Base-by-base conservation (phyloP, 805 yeast genomes). In the Ogataea haglerorum region DNA sequence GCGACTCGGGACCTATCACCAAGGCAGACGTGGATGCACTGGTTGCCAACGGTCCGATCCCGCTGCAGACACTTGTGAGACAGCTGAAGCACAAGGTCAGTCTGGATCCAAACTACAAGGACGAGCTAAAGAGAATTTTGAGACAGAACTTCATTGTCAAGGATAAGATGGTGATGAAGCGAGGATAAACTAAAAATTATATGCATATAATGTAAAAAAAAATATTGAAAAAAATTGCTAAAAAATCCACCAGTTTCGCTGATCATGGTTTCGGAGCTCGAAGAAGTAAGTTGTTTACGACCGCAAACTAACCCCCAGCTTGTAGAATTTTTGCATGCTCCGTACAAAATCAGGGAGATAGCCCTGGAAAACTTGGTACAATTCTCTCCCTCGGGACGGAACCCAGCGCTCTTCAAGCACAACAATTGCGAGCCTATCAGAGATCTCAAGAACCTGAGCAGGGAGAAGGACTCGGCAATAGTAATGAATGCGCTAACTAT, bases 291-390 rank as follows among this genome's bases (percentile, higher is more conserved):
- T 54, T 19, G 12, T 13, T 7, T 12, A 4, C 3, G 6, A 16
- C 10, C 10, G n/a, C 23, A 9, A 10, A 10, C 54, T 30, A 41
- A 38, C 43, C 19, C 19, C 24, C 39, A 75, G 68, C 68, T 90
- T 31, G 95, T 88, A 16, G 78, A 73, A 34, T 89, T 90, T 57
- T 69, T 90, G 46, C 96, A 86, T 60, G 78, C 91, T 6, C 82
- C 85, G 56, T 81, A 85, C 2, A 82, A 83, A 9, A 85, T 88
- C 23, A 78, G 83, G 44, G 87, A 82, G 52, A 82, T 89, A 42
- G 97, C 97, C 0, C 68, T 90, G 34, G 93, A 85, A 53, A 81
- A 88, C 58, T 62, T 89, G 40, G 88, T 87, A 10, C 95, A 90
- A 2, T 86, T 73, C 60, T 82, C 95, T 8, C 77, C 80, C 33